Evolutionary conservation across 352 stramenopile species (phyloP).

Genomic region (Plasmopara muralis): DNA sequence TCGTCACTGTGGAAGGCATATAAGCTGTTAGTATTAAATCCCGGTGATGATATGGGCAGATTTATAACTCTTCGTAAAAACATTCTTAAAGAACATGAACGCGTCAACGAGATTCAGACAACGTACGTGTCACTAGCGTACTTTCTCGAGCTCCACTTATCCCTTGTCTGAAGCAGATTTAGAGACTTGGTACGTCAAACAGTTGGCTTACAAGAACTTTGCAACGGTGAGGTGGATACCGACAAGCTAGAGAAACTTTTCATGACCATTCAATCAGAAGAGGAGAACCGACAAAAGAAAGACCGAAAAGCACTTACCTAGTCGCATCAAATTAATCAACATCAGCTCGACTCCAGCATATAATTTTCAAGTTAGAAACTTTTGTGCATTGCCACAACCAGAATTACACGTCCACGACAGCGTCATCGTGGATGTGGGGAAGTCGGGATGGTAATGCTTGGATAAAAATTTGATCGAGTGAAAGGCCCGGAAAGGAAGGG

Average conservation of each 20-base stretch:
- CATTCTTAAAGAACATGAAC: constrained; percentile 26
- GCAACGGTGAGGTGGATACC: constrained; percentile 28
- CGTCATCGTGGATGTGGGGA: constrained; percentile 58
- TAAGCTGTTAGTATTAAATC: background rate
- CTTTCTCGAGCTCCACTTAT: background rate
- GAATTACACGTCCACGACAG: constrained; percentile 57
- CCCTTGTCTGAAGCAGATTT: constrained; percentile 23
- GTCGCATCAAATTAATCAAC: constrained; percentile 4
- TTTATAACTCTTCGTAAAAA: constrained; percentile 25
- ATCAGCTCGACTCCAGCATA: constrained; percentile 12
- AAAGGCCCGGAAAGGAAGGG: constrained; percentile 29
- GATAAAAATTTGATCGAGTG: constrained; percentile 67
- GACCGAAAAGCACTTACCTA: too few species aligned
- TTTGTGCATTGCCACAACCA: background rate
- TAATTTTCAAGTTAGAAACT: background rate
- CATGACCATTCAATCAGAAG: constrained; percentile 30
- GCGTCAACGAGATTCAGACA: constrained; percentile 24
- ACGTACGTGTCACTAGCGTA: constrained; percentile 15
- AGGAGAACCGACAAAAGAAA: background rate
- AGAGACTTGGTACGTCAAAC: constrained; percentile 34
- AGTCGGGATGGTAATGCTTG: constrained; percentile 64
- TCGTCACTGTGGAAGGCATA: background rate
- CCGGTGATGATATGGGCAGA: constrained; percentile 14
- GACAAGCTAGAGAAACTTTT: constrained; percentile 43
- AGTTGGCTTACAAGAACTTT: constrained; percentile 34